phyloP scores from a whole-genome alignment of 768 basidiomycete genomes.

The Tricholoma furcatifolium region DNA sequence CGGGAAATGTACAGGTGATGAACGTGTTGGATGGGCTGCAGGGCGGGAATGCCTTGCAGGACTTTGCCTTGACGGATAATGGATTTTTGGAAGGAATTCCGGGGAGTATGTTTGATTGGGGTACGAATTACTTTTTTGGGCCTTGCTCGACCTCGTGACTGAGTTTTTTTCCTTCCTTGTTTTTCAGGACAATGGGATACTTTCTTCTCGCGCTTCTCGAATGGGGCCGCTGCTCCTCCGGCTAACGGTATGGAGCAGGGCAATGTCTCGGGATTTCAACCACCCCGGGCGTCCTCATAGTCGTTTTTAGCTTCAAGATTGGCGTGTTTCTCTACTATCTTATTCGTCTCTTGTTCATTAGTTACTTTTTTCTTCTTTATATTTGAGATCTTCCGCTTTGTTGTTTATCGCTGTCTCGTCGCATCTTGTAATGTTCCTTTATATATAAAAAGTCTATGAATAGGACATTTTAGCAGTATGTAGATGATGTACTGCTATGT shows the following conservation, averaged over 20 bases:
- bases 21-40: conserved; percentile 68
- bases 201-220: conserved; percentile 67
- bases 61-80: conserved; percentile 64
- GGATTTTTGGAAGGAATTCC: conserved; percentile 79
- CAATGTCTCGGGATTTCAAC: conserved; percentile 10
- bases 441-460: background rate
- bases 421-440: background rate
- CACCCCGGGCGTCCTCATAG: conserved; percentile 18
- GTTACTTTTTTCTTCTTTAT: background rate
- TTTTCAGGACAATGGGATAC: conserved; percentile 76
- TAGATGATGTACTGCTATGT: background rate
- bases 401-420: background rate
- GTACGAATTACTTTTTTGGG: conserved; percentile 35
- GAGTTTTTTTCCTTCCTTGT: background rate
- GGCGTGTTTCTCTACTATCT: background rate
- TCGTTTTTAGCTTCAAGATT: background rate
- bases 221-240: conserved; percentile 13
- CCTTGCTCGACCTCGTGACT: background rate
- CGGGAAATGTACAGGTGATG: conserved; percentile 71
- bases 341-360: background rate
- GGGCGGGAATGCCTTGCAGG: conserved; percentile 53
- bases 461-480: background rate
- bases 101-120: conserved; percentile 86
- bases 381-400: background rate
- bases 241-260: conserved; percentile 23